Evolutionary conservation across 306 rosid genomes (phyloP).

Genomic region (Geum urbanum): DNA sequence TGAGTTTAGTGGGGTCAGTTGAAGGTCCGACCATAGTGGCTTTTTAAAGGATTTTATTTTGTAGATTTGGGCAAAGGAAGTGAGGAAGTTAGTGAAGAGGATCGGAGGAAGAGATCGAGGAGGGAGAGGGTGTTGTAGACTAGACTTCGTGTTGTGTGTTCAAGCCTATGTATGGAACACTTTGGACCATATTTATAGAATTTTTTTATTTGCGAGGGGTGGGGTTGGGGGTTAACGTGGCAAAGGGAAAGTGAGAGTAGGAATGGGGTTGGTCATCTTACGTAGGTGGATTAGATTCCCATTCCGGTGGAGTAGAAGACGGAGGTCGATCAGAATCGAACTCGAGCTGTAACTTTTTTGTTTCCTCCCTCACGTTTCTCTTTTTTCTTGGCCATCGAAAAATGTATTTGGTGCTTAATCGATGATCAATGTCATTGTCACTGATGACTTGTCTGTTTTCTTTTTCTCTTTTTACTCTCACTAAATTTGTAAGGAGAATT

Average conservation of each 20-base stretch:
- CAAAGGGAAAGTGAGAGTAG: not conserved
- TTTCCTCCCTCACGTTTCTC: not conserved
- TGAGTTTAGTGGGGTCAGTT: constrained; percentile 17
- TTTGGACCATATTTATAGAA: constrained; percentile 53
- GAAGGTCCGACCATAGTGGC: constrained; percentile 47
- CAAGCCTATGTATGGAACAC: constrained; percentile 44
- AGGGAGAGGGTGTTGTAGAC: constrained; percentile 10
- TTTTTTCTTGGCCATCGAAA: not conserved
- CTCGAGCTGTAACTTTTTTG: not conserved
- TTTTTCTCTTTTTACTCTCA: not conserved
- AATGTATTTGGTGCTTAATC: not conserved
- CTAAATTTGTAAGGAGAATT: not conserved
- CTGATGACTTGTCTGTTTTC: not conserved
- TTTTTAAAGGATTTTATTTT: too few species aligned
- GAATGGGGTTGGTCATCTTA: constrained; percentile 2
- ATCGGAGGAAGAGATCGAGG: not conserved
- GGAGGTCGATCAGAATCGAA: not conserved
- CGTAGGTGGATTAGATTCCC: not conserved
- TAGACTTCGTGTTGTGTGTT: constrained; percentile 34
- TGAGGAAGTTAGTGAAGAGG: not conserved
- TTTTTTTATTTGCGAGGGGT: not conserved
- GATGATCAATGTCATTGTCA: not conserved
- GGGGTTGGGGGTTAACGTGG: not conserved
- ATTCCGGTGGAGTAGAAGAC: not conserved
- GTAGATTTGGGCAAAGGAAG: not conserved